Evolutionary conservation across 1,284 basidiomycete genomes (phyloP).

Genomic region (Ceratobasidium sp.): DNA sequence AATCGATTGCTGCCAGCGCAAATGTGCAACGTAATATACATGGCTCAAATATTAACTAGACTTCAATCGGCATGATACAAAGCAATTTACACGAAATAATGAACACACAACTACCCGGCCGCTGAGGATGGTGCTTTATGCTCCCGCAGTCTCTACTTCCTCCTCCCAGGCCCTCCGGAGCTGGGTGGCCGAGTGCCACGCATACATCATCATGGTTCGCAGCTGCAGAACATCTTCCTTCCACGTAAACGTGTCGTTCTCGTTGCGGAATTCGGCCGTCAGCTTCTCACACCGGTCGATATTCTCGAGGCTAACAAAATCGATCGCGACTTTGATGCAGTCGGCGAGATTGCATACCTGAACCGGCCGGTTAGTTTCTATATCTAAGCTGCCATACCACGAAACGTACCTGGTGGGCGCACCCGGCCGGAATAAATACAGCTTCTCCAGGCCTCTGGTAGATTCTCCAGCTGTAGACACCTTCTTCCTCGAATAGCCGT

Average conservation of each 20-base stretch:
- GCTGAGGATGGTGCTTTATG: not conserved
- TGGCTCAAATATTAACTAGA: not conserved
- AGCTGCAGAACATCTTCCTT: slow-evolving; percentile 94
- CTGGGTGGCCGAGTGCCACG: slow-evolving; percentile 66
- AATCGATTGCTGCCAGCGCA: too few relatives aligned
- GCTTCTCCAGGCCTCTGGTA: slow-evolving; percentile 94
- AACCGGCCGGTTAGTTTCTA: not conserved
- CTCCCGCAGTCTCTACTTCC: not conserved
- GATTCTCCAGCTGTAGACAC: slow-evolving; percentile 80
- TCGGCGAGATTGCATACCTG: slow-evolving; percentile 86
- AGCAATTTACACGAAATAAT: not conserved
- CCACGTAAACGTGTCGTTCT: slow-evolving; percentile 87
- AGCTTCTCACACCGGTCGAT: slow-evolving; percentile 83
- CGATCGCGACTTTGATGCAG: slow-evolving; percentile 95
- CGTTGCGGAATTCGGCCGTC: slow-evolving; percentile 86
- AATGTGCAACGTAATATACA: too few relatives aligned
- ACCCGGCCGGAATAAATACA: slow-evolving; percentile 94
- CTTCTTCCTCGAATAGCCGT: slow-evolving; percentile 70
- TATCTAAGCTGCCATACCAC: not conserved
- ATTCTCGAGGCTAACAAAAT: slow-evolving; percentile 95
- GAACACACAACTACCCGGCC: not conserved
- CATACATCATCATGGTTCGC: slow-evolving; percentile 92
- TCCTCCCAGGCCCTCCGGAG: not conserved
- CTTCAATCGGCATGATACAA: not conserved
- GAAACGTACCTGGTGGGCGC: slow-evolving; percentile 85